Evolutionary conservation across 164 flowering plant genomes (phyloP), one percentile per base, ranked within the genome.

Genomic region (Malania oleifera): DNA sequence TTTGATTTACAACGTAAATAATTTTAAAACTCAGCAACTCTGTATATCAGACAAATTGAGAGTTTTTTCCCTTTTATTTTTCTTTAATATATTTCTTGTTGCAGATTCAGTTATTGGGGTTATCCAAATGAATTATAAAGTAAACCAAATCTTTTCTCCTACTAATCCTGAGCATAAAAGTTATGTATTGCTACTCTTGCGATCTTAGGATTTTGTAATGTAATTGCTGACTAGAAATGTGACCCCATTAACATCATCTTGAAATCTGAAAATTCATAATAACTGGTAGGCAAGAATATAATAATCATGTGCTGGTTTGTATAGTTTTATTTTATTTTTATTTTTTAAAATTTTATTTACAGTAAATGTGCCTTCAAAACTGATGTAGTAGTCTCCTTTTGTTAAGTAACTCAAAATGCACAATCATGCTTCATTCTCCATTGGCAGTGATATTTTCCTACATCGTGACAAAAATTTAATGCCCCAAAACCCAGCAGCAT

Each of bases 401-500:
- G 1, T 9, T 27, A 2, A 7, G 28, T 57, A 29, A 31, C 14
- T 26, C 39, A 35, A 41, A 63, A 56, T 55, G 41, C 26, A 47
- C 29, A 58, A 47, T 48, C 50, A 54, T 59, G 54, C 24, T 40
- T 57, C 20, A 34, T 39, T 58, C 56, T 72, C 14, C 71, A 50
- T 68, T 74, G 68, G 74, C 96, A 89, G 98, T 75, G 93, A 92
- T 64, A 78, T 92, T 59, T 92, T 58, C 67, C 93, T 92, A 56
- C 98, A 92, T 51, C 85, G 73, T 63, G 98, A 92, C 75, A 78
- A 74, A 77, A 80, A 12, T 29, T 78, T 85, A 19, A 86, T 93
- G 99, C 99, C 99, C 39, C 72, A 56, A 74, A 93, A 83, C 73
- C 76, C 82, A 75, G 75, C 92, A 63, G 97, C 99, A 23, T 93